Conservation (phyloP, 345 rosid species). For the Lepidium africanum region DNA sequence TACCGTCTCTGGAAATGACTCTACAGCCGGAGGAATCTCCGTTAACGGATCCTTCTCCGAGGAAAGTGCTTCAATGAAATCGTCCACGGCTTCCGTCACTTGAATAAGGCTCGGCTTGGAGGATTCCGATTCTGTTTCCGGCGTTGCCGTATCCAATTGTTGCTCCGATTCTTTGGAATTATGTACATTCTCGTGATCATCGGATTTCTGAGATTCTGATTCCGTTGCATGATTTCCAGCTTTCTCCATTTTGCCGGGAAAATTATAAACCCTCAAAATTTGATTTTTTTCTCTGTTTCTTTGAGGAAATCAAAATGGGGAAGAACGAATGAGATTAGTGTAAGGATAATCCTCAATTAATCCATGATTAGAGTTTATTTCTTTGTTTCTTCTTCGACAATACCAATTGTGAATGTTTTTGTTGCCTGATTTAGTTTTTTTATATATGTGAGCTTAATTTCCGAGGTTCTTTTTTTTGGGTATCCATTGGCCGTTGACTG, state of each 20-base stretch:
- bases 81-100: slow-evolving; percentile 40
- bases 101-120: background rate
- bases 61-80: slow-evolving; percentile 28
- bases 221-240: slow-evolving; percentile 20
- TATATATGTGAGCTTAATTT: background rate
- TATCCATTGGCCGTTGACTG: slow-evolving; percentile 21
- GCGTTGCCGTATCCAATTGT: background rate
- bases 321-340: slow-evolving; percentile 17
- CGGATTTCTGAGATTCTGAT: slow-evolving; percentile 2
- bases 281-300: background rate
- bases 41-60: slow-evolving; percentile 2
- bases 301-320: background rate
- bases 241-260: slow-evolving; percentile 35
- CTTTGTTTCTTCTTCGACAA: background rate
- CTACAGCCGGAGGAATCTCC: slow-evolving; percentile 35
- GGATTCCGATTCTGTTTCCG: background rate
- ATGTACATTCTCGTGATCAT: background rate
- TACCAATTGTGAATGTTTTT: slow-evolving; percentile 18
- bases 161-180: slow-evolving; percentile 10
- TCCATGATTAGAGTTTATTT: slow-evolving; percentile 24
- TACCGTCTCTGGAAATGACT: slow-evolving; percentile 35
- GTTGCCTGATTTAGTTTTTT: background rate
- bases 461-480: slow-evolving; percentile 17
- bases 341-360: slow-evolving; percentile 1
- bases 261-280: slow-evolving; percentile 11